A percentile compares a stretch with the other conserved stretches of the same genome.
Conservation (phyloP, 2,329 filamentous ascomycete species). For the Sporothrix pallida region DNA sequence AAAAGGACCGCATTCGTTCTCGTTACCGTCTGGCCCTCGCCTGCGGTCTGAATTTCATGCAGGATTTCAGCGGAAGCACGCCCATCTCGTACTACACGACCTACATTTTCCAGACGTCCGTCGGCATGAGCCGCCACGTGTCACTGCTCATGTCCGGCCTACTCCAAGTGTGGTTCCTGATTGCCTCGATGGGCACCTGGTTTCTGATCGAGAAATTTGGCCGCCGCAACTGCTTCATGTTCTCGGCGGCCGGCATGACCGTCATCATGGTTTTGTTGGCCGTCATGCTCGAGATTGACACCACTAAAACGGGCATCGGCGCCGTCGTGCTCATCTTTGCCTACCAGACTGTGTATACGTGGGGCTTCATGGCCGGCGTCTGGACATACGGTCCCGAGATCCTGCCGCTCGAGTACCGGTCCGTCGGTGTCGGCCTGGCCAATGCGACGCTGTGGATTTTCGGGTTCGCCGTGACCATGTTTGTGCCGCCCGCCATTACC, state of each 20-base stretch:
- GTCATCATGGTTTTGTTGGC: not conserved
- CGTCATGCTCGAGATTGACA: not conserved
- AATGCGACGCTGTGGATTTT: not conserved
- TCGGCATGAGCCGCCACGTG: slow-evolving; percentile 4
- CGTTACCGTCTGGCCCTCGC: not conserved
- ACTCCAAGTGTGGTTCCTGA: not conserved
- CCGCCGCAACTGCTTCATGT: slow-evolving; percentile 12
- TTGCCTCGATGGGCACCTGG: not conserved
- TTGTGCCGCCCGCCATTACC: not conserved
- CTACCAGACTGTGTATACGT: not conserved
- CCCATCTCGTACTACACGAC: slow-evolving; percentile 9
- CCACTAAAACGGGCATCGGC: not conserved
- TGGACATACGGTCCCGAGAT: slow-evolving; percentile 2
- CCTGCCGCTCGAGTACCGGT: slow-evolving; percentile 7
- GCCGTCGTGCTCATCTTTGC: not conserved
- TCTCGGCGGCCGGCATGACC: not conserved
- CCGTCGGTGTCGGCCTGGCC: not conserved
- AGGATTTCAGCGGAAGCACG: not conserved
- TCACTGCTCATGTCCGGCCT: slow-evolving; percentile 2
- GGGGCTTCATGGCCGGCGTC: not conserved
- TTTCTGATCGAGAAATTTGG: not conserved
- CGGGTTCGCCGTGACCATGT: slow-evolving; percentile 9
- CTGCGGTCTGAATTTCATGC: not conserved
- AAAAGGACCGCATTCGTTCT: not conserved
- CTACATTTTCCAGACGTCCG: not conserved